phyloP scores from a whole-genome alignment of 73 alveolate species.

The Paramecium biaurelia region DNA sequence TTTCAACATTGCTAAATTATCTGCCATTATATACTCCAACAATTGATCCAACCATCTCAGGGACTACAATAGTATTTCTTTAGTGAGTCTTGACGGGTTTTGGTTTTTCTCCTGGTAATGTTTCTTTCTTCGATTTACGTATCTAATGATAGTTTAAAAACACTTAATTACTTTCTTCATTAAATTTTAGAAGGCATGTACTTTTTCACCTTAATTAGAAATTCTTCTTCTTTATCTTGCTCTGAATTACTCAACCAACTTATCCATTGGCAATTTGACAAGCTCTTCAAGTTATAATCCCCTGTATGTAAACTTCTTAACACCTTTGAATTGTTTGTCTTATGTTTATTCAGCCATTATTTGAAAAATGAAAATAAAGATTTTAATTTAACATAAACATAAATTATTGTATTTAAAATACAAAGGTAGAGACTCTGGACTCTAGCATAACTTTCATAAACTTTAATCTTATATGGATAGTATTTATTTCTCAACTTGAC shows the following conservation, averaged over 20 bases:
- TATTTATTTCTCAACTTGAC: neutral
- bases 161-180: neutral
- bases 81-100: slow-evolving; percentile 94
- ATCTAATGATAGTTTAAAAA: neutral
- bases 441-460: no score
- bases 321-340: slow-evolving; percentile 47
- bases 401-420: neutral
- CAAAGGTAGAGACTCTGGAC: neutral
- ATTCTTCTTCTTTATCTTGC: slow-evolving; percentile 40
- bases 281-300: slow-evolving; percentile 50
- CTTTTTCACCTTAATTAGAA: slow-evolving; percentile 9
- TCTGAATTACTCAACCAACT: slow-evolving; percentile 35
- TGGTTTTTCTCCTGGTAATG: slow-evolving; percentile 94
- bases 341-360: slow-evolving; percentile 42
- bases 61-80: slow-evolving; percentile 92
- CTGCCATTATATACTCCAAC: slow-evolving; percentile 94
- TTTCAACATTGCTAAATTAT: slow-evolving; percentile 88
- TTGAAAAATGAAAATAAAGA: slow-evolving; percentile 21
- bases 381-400: neutral
- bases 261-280: slow-evolving; percentile 35
- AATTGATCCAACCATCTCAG: slow-evolving; percentile 94
- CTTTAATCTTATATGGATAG: no score
- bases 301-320: slow-evolving; percentile 41
- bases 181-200: slow-evolving; percentile 7
- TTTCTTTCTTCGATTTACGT: slow-evolving; percentile 70